Percentiles rank a stretch among this genome's conserved stretches.
Conservation (phyloP, 345 rosid genomes). For the Lumnitzera racemosa region DNA sequence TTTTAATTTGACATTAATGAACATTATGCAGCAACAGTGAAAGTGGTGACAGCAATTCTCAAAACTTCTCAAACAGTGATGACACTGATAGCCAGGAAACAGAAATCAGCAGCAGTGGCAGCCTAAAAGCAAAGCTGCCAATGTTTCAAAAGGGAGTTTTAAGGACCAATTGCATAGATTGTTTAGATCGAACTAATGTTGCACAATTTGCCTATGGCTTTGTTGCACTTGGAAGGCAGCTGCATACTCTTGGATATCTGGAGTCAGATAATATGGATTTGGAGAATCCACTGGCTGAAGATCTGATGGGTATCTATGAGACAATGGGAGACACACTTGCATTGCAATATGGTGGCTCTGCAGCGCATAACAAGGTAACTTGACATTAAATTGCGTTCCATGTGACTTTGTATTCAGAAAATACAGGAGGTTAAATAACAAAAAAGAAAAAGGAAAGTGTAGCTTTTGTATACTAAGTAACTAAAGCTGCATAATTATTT, state of each 20-base stretch:
- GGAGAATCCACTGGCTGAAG: conserved; percentile 67
- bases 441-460: neutral
- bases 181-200: conserved; percentile 96
- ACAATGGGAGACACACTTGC: conserved; percentile 99
- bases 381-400: neutral
- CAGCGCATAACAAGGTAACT: conserved; percentile 93
- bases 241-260: conserved; percentile 49
- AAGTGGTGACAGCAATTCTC: conserved; percentile 20
- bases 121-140: conserved; percentile 31
- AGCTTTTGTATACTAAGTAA: too few relatives aligned
- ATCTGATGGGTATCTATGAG: conserved; percentile 74
- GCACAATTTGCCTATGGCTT: conserved; percentile 93
- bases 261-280: conserved; percentile 57
- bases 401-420: neutral
- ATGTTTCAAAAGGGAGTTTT: conserved; percentile 78
- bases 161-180: conserved; percentile 96
- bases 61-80: conserved; percentile 25
- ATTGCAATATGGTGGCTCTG: conserved; percentile 93
- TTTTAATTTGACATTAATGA: neutral
- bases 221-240: conserved; percentile 79
- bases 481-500: neutral
- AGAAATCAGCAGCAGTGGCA: conserved; percentile 18
- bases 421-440: neutral
- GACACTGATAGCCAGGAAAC: conserved; percentile 21
- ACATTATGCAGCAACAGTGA: conserved; percentile 35